These are phyloP conservation scores for Syzygium oleosum DNA, from an alignment of 345 rosid species.

Conservation along the genomic window DNA sequence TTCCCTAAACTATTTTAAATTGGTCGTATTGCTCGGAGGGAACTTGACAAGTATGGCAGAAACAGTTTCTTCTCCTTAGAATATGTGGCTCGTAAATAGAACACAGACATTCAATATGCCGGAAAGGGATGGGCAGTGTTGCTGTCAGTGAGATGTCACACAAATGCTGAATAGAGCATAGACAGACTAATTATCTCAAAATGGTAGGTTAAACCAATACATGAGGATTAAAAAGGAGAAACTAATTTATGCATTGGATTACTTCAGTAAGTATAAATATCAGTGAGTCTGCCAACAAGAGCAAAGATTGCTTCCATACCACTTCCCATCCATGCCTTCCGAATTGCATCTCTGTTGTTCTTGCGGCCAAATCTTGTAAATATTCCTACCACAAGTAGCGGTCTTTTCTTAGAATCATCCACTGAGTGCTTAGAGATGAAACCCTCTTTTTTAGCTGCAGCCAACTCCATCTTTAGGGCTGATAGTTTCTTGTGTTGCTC, in stretches of 20 bases:
- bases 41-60: background rate
- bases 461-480: slow-evolving; percentile 59
- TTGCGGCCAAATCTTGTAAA: slow-evolving; percentile 62
- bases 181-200: background rate
- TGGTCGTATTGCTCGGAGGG: background rate
- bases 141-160: background rate
- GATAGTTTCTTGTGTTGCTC: slow-evolving; percentile 77
- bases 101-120: background rate
- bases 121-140: background rate
- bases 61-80: background rate
- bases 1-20: background rate
- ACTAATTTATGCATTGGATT: background rate
- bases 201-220: background rate
- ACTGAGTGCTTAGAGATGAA: slow-evolving; percentile 34
- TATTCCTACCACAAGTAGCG: slow-evolving; percentile 65
- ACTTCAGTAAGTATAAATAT: background rate
- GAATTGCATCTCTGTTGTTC: slow-evolving; percentile 74
- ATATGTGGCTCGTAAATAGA: background rate
- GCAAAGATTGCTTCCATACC: slow-evolving; percentile 25
- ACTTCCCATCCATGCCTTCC: slow-evolving; percentile 92
- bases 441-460: slow-evolving; percentile 59
- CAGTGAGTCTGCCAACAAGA: background rate
- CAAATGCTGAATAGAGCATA: background rate
- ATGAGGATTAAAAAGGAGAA: background rate
- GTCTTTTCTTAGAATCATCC: slow-evolving; percentile 36